Evolutionary conservation across 805 yeast genomes (phyloP).

Genomic region (Pichia eremophila): DNA sequence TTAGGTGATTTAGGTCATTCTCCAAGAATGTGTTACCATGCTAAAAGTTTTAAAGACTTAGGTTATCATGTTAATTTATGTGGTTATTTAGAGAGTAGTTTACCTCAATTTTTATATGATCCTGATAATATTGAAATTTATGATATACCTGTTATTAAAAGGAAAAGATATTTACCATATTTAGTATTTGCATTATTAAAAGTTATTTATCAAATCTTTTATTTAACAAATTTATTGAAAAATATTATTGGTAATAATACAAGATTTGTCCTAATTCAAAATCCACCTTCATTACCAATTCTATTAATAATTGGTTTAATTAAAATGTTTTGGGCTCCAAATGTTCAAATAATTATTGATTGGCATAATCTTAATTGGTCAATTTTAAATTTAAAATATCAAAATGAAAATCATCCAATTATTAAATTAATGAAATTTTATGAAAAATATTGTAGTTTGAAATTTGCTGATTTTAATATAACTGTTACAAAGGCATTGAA

Average conservation of each 20-base stretch:
- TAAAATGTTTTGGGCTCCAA: conserved; percentile 33
- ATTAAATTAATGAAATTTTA: conserved; percentile 52
- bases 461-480: conserved; percentile 58
- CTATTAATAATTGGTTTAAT: conserved; percentile 53
- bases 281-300: conserved; percentile 90
- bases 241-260: conserved; percentile 48
- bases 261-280: conserved; percentile 66
- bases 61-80: conserved; percentile 76
- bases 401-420: conserved; percentile 45
- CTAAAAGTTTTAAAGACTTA: conserved; percentile 55
- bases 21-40: conserved; percentile 91
- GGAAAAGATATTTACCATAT: conserved; percentile 38
- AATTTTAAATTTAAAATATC: conserved; percentile 59
- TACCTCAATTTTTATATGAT: conserved; percentile 42
- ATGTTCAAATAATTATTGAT: conserved; percentile 67
- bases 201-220: conserved; percentile 44
- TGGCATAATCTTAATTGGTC: conserved; percentile 95
- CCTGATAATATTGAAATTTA: conserved; percentile 36
- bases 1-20: conserved; percentile 93
- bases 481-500: conserved; percentile 78
- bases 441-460: conserved; percentile 52
- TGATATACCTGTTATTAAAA: conserved; percentile 34
- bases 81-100: conserved; percentile 61
- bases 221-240: conserved; percentile 40
- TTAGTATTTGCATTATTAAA: conserved; percentile 49